phyloP scores from a whole-genome alignment of 305 asterid genomes.

The Withania somnifera region DNA sequence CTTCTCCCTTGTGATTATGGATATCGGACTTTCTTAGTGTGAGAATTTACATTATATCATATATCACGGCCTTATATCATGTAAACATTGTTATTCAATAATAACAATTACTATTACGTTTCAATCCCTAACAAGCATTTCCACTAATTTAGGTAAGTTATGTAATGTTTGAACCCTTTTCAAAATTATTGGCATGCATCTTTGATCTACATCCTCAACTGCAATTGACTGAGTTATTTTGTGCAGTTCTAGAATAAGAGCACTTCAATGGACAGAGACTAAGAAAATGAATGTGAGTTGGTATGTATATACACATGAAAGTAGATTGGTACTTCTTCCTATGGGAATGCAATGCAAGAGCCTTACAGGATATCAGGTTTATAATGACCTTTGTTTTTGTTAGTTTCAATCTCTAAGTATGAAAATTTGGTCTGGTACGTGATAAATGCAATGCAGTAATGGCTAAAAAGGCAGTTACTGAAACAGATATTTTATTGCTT shows the following conservation, averaged over 20 bases:
- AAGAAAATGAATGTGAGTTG: conserved; percentile 65
- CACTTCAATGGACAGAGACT: conserved; percentile 64
- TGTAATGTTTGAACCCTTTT: too few relatives aligned
- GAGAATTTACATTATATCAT: background rate
- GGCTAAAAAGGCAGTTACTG: background rate
- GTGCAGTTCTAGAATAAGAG: conserved; percentile 39
- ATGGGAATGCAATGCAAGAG: conserved; percentile 88
- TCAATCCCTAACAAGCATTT: background rate
- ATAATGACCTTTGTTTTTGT: background rate
- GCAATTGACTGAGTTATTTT: conserved; percentile 75
- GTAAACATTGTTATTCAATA: background rate
- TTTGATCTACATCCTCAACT: conserved; percentile 20
- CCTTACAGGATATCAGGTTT: conserved; percentile 89
- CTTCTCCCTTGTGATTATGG: background rate
- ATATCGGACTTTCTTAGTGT: background rate
- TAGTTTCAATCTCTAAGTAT: background rate
- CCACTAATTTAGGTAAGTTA: background rate
- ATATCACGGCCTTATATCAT: background rate
- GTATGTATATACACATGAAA: conserved; percentile 93
- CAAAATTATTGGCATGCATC: background rate
- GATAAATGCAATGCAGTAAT: background rate
- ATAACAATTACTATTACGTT: background rate
- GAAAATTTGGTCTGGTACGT: background rate
- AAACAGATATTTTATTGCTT: background rate
- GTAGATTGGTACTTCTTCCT: conserved; percentile 93